Evolutionary conservation across 306 rosid species (phyloP), one percentile per base, ranked within the genome.

Genomic region (Nissolia schottii): DNA sequence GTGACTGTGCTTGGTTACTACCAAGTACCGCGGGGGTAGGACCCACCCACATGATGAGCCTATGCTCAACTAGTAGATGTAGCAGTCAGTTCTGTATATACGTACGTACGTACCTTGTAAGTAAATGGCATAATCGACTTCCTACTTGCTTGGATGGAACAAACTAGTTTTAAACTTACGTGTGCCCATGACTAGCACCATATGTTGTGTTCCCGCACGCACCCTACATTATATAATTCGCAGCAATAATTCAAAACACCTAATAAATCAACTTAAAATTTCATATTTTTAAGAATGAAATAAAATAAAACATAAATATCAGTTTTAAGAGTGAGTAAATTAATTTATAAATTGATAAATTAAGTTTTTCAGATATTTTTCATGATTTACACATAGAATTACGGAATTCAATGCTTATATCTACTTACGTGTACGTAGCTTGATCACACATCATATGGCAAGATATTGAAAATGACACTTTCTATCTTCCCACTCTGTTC

Each of bases 11-110:
- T 10, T 38, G 76, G 76, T 57, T 40, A 37, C 32, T 22, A 41
- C 43, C 12, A 37, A 70, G n/a, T n/a, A 45, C 41, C 3, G 6
- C 0, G 15, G 59, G 41, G 58, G 1, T 49, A 23, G 78, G 71
- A 58, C 70, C 72, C 77, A 60, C 7, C 27, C 77, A 46, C 77
- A 60, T 60, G 77, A 60, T 73, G 35, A 66, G 31, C 1, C 15
- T 67, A 2, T 67, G 59, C 12, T n/a, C n/a, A n/a, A n/a, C n/a
- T n/a, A n/a, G n/a, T n/a, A 24, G 4, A n/a, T 28, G 50, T 27
- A 56, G 27, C 20, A 55, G 57, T 56, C 57, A 24, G n/a, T n/a
- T n/a, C n/a, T n/a, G n/a, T 6, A 35, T 60, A 60, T 22, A n/a
- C n/a, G n/a, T n/a, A n/a, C n/a, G n/a, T n/a, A n/a, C n/a, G n/a